Evolutionary conservation across 2,329 filamentous ascomycete genomes (phyloP), one percentile per base, ranked within the genome.

Genomic region (Trichoderma sp.): DNA sequence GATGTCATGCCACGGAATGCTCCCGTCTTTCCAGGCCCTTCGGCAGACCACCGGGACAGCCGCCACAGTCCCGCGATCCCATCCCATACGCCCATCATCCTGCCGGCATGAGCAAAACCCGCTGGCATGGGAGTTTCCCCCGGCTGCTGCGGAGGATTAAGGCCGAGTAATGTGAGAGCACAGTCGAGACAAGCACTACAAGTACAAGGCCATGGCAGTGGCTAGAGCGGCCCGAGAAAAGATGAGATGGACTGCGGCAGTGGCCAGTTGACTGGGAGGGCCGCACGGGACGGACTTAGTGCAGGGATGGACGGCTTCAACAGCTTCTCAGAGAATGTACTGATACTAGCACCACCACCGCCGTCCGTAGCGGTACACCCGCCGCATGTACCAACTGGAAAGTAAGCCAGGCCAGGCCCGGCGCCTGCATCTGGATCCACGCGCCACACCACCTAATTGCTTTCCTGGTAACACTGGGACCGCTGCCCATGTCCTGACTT

Each of bases 191-290:
- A 59, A n/a, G 55, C 26, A 30, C 63, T 66, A 34, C 32, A 34
- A 12, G 32, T 32, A 34, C 32, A 34, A 34, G 32, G 32, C 32
- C 32, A 34, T 34, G 63, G 30, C 20, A 62, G 34, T 36, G 59
- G 59, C 32, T 39, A 65, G 62, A 34, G 62, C 66, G 66, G 66
- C 66, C 66, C 66, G 66, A 68, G 53, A 43, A 36, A 36, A 57
- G 65, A 59, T 68, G 65, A 68, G 66, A 68, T 68, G 34, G 55
- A 43, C 53, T 47, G 34, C 65, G 65, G 65, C 65, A 68, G 53
- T 68, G 65, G 65, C 64, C 64, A 67, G 64, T 55, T 50, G 39
- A n/a, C 11, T 43, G 62, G 39, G 62, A 61, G 30, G 57, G 57
- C 57, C 62, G 43, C 62, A 47, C 43, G 43, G 43, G 43, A 47